Evolutionary conservation across 176 grass and related monocot species (phyloP).

Genomic region (Chrysopogon serrulatus): DNA sequence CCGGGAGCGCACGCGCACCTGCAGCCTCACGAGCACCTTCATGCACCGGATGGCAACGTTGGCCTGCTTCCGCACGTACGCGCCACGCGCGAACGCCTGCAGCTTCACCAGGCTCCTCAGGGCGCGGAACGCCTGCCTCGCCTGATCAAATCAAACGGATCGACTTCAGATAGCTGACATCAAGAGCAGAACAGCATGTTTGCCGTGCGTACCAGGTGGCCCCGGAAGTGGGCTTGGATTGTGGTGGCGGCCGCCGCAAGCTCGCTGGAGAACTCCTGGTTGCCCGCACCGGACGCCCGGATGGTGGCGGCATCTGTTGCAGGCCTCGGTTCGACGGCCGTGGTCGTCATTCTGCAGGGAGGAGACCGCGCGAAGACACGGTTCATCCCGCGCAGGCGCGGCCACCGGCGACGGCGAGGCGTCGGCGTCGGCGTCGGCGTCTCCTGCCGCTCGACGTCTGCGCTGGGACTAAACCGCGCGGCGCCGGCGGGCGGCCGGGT

Average conservation of each 20-base stretch:
- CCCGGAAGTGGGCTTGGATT: no score
- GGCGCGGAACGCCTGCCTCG: constrained; percentile 23
- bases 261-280: not conserved
- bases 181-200: no score
- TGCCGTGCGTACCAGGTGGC: constrained; percentile 16
- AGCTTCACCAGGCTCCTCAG: constrained; percentile 45
- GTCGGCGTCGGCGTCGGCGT: no score
- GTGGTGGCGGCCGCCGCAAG: no score
- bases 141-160: not conserved
- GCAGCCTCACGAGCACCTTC: constrained; percentile 34
- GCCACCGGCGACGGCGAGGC: not conserved
- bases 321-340: not conserved
- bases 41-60: constrained; percentile 27
- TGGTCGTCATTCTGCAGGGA: not conserved
- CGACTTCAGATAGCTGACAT: not conserved
- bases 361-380: constrained; percentile 1
- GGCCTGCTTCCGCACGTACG: constrained; percentile 32
- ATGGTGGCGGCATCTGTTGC: not conserved
- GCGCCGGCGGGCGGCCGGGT: not conserved
- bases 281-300: not conserved
- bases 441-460: not conserved
- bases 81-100: constrained; percentile 39
- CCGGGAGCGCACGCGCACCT: constrained; percentile 24
- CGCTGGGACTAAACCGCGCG: not conserved
- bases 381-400: not conserved